A percentile compares a stretch with the other conserved stretches of the same genome.
Conservation (phyloP, 768 basidiomycete species). For the Phaeolepiota aurea region DNA sequence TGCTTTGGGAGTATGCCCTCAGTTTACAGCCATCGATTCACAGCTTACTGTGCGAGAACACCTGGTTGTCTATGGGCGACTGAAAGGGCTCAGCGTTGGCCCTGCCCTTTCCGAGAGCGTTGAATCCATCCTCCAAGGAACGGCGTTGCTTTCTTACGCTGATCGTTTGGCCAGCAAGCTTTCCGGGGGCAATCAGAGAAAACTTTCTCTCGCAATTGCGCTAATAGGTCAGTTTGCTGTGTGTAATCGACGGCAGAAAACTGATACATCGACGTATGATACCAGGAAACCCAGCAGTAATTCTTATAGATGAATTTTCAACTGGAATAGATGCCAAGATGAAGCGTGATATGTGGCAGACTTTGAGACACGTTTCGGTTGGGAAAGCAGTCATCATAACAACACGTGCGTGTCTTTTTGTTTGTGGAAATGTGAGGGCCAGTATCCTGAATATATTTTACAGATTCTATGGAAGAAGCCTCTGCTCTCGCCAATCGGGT, state of each 20-base stretch:
- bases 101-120: conserved; percentile 38
- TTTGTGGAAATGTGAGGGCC: conserved; percentile 8
- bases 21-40: conserved; percentile 76
- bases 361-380: conserved; percentile 44
- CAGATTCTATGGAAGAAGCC: conserved; percentile 19
- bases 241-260: too few relatives aligned
- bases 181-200: conserved; percentile 65
- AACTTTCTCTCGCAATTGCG: conserved; percentile 58
- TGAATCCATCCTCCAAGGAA: conserved; percentile 41
- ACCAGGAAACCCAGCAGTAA: conserved; percentile 20
- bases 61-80: conserved; percentile 56
- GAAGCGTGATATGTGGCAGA: conserved; percentile 69
- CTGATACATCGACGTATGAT: background rate
- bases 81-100: conserved; percentile 49
- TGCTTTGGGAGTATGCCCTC: conserved; percentile 74
- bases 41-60: conserved; percentile 77
- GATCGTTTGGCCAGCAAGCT: conserved; percentile 60
- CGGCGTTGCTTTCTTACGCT: conserved; percentile 43
- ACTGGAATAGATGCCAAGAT: conserved; percentile 68
- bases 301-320: conserved; percentile 69
- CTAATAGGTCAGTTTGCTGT: conserved; percentile 39
- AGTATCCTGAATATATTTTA: conserved; percentile 17
- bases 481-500: conserved; percentile 16
- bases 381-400: conserved; percentile 60
- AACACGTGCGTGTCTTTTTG: conserved; percentile 47